A percentile compares a stretch with the other conserved stretches of the same genome.
These are phyloP conservation scores for Plenodomus lindquistii DNA, from an alignment of 2,329 filamentous ascomycete genomes.

Conservation along the genomic window DNA sequence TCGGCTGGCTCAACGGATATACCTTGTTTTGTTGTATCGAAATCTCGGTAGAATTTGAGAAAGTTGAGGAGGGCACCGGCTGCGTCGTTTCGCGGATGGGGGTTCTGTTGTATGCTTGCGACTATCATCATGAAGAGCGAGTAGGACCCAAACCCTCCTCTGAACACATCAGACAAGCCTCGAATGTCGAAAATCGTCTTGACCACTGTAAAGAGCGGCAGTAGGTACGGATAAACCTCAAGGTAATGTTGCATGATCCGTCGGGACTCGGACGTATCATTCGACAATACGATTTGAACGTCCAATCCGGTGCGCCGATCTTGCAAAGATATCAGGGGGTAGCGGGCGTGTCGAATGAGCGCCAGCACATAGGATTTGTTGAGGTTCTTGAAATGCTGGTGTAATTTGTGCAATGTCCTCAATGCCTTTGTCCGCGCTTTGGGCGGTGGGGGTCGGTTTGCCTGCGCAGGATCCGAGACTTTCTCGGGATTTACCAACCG, in stretches of 20 bases:
- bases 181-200: conserved; percentile 57
- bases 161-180: conserved; percentile 52
- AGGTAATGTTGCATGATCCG: conserved; percentile 53
- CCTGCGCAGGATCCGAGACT: conserved; percentile 2
- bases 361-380: conserved; percentile 16
- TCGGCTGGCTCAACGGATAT: conserved; percentile 55
- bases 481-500: conserved; percentile 32
- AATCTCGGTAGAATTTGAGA: conserved; percentile 54
- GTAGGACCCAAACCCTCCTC: conserved; percentile 59
- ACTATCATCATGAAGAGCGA: conserved; percentile 61
- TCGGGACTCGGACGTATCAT: conserved; percentile 46
- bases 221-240: conserved; percentile 54
- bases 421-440: conserved; percentile 9
- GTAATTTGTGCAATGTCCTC: conserved; percentile 7
- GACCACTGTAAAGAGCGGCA: conserved; percentile 54
- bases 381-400: background rate
- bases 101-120: conserved; percentile 54
- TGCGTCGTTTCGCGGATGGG: conserved; percentile 37
- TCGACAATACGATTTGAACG: conserved; percentile 57
- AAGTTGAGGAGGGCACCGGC: conserved; percentile 54
- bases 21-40: conserved; percentile 53
- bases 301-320: conserved; percentile 55
- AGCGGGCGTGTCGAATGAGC: conserved; percentile 33
- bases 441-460: conserved; percentile 19
- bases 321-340: conserved; percentile 48